phyloP scores from a whole-genome alignment of 2,329 filamentous ascomycete genomes.

The Rhynchosporium graminicola region DNA sequence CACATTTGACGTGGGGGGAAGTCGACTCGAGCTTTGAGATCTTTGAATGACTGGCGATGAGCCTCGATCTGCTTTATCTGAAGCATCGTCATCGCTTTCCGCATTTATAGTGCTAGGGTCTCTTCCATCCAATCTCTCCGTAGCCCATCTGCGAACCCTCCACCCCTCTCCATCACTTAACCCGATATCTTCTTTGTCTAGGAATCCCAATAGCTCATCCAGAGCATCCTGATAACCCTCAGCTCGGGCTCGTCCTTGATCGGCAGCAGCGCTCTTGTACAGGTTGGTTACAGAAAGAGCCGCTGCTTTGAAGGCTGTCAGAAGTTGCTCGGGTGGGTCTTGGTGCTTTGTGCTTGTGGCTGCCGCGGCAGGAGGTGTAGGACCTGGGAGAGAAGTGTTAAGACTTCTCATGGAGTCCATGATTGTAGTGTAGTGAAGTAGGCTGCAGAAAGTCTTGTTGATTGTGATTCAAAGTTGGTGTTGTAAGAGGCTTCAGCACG shows the following conservation, averaged over 20 bases:
- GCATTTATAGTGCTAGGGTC: slow-evolving; percentile 53
- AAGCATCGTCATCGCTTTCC: slow-evolving; percentile 68
- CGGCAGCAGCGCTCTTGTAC: slow-evolving; percentile 85
- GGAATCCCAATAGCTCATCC: slow-evolving; percentile 81
- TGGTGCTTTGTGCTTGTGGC: slow-evolving; percentile 39
- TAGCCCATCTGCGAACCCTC: slow-evolving; percentile 63
- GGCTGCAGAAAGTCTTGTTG: not conserved
- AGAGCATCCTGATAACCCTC: slow-evolving; percentile 94
- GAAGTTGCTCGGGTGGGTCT: slow-evolving; percentile 63
- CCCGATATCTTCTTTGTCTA: slow-evolving; percentile 81
- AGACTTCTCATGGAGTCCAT: slow-evolving; percentile 68
- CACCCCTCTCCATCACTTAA: slow-evolving; percentile 76
- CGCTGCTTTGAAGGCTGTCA: slow-evolving; percentile 88
- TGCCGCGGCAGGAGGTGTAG: slow-evolving; percentile 44
- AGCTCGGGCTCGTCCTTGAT: slow-evolving; percentile 71
- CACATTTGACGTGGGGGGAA: slow-evolving; percentile 35
- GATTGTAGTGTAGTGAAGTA: slow-evolving; percentile 14
- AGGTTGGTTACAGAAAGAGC: slow-evolving; percentile 94
- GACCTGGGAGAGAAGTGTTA: slow-evolving; percentile 58
- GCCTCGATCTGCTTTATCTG: slow-evolving; percentile 60
- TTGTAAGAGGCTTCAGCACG: not conserved
- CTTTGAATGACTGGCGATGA: slow-evolving; percentile 60
- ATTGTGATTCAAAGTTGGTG: not conserved
- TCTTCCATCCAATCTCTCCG: slow-evolving; percentile 67
- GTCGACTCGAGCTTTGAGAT: slow-evolving; percentile 47